These are phyloP conservation scores for Aegilops tauschii DNA, from an alignment of 176 grass and related monocot genomes.

Conservation along the genomic window DNA sequence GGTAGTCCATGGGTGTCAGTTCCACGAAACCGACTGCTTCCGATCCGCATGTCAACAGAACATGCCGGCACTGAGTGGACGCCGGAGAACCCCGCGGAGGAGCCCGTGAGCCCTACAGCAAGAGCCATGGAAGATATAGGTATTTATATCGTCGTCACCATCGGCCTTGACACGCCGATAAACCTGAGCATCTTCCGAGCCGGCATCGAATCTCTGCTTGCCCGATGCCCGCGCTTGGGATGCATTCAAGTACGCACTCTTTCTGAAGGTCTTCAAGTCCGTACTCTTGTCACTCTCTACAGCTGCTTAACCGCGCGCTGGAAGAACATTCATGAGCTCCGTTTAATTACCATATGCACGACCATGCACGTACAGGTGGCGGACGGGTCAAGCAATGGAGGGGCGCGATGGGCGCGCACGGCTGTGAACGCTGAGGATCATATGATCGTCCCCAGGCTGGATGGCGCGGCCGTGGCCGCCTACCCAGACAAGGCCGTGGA, in stretches of 20 bases:
- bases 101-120: neutral
- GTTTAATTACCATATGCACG: too few relatives aligned
- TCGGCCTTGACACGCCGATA: neutral
- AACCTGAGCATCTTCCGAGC: neutral
- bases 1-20: neutral
- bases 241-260: neutral
- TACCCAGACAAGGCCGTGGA: conserved; percentile 54
- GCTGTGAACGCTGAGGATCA: conserved; percentile 56
- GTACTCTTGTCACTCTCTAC: too few relatives aligned
- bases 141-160: neutral
- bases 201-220: neutral
- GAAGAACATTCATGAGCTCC: too few relatives aligned
- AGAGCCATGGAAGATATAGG: neutral
- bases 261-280: too few relatives aligned
- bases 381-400: neutral
- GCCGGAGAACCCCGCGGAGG: neutral
- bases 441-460: conserved; percentile 52
- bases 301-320: too few relatives aligned
- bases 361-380: neutral
- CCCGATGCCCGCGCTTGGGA: neutral
- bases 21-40: neutral
- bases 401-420: conserved; percentile 39
- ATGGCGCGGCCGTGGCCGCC: neutral
- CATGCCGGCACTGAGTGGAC: neutral
- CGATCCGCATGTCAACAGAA: neutral